Evolutionary conservation across 1,139 yeast genomes (phyloP).

Genomic region (Arxiozyma slooffiae): DNA sequence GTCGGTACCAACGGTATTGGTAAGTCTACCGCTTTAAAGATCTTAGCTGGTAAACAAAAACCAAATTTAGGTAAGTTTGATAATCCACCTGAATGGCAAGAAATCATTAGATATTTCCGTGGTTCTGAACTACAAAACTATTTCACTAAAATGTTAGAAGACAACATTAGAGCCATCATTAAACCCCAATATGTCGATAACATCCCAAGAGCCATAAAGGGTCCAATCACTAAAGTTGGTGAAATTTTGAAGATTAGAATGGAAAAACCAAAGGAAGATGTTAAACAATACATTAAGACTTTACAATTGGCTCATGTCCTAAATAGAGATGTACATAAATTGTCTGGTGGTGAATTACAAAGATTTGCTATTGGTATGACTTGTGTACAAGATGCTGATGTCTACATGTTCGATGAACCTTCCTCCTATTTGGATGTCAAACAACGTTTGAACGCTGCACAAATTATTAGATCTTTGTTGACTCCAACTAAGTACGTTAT

Average conservation of each 20-base stretch:
- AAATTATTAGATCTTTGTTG: constrained; percentile 77
- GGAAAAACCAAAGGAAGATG: constrained; percentile 53
- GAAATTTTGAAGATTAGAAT: constrained; percentile 66
- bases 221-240: constrained; percentile 81
- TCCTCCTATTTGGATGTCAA: constrained; percentile 96
- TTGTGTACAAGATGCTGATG: constrained; percentile 88
- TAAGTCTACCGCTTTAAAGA: constrained; percentile 94
- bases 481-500: constrained; percentile 72
- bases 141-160: constrained; percentile 88
- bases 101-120: constrained; percentile 79
- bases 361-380: constrained; percentile 97
- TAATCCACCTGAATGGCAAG: constrained; percentile 97
- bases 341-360: constrained; percentile 97
- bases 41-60: constrained; percentile 95
- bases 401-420: constrained; percentile 98
- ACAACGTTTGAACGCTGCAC: constrained; percentile 96
- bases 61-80: constrained; percentile 92
- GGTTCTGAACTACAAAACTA: constrained; percentile 96
- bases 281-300: constrained; percentile 51
- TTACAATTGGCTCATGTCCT: constrained; percentile 67
- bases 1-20: constrained; percentile 99
- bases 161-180: constrained; percentile 84
- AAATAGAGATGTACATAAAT: constrained; percentile 75
- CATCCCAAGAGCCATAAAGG: constrained; percentile 89
- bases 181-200: constrained; percentile 98